Conservation (phyloP, 768 basidiomycete species). For the Rhodotorula sphaerocarpa region DNA sequence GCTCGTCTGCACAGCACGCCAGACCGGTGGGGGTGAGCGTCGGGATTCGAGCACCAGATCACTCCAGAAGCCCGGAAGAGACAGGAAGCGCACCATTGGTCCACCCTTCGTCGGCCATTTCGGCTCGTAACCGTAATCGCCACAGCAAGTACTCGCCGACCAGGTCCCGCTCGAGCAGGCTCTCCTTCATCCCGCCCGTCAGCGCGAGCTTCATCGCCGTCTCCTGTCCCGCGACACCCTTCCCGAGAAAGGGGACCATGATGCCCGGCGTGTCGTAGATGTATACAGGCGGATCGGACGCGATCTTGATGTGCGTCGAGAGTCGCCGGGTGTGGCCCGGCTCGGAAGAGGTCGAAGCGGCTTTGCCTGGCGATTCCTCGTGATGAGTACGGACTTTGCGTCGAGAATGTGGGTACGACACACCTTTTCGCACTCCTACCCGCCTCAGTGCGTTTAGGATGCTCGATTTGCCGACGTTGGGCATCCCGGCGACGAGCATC, state of each 20-base stretch:
- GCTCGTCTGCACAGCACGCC: constrained; percentile 7
- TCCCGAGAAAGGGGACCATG: constrained; percentile 89
- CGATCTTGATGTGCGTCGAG: constrained; percentile 80
- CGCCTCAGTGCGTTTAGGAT: constrained; percentile 80
- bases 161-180: constrained; percentile 43
- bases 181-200: constrained; percentile 59
- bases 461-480: constrained; percentile 95
- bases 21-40: too few species aligned
- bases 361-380: constrained; percentile 68
- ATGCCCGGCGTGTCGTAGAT: constrained; percentile 94
- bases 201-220: constrained; percentile 84
- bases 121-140: constrained; percentile 40
- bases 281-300: constrained; percentile 68
- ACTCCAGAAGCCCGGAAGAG: too few species aligned
- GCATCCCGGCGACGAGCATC: constrained; percentile 94
- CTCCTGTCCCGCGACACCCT: constrained; percentile 75
- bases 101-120: constrained; percentile 35
- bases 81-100: constrained; percentile 40
- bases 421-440: constrained; percentile 79
- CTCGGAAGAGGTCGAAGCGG: constrained; percentile 74
- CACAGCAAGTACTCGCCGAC: constrained; percentile 45
- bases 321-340: constrained; percentile 84
- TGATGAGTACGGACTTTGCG: not conserved
- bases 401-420: constrained; percentile 40
- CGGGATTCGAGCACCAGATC: too few species aligned